Base-by-base conservation (phyloP, 1,284 basidiomycete species). In the Clitocybe nebularis region DNA sequence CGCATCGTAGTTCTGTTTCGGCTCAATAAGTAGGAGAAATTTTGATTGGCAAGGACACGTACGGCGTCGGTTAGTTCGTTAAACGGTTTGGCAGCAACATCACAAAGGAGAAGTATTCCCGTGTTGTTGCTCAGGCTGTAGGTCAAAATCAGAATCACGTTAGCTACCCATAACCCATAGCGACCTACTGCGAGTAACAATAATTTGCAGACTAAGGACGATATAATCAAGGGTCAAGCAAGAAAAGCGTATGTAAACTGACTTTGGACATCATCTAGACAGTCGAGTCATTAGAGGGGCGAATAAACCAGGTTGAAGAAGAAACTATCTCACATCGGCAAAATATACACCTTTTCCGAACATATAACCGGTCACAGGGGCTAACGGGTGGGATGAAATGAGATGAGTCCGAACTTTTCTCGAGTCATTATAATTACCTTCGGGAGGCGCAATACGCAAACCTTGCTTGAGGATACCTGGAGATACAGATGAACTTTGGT, bases 341-440 rank as follows among this genome's bases (percentile, higher is more conserved):
- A 82, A 79, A 56, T 83, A 83, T 20, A 81, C 75, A 32, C 80
- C 81, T 61, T 83, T 83, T 39, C 81, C 81, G 53, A 83, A 83
- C 80, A 81, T 81, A 55, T 81, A 81, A 40, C 74, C 75, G 48
- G 70, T 75, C 13, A 72, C 74, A 43, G 76, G 75, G 20, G 75
- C 75, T 74, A 41, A 3, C 36, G 17, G 4, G 13, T 3, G 23
- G 14, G n/a, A 4, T 35, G 24, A 40, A 3, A 25, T 7, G 26
- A 6, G 9, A 19, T 20, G 36, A 17, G 16, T 13, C 2, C 7
- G 16, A 30, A 22, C 5, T 14, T 4, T 29, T 10, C 13, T 32
- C 29, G 11, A 16, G 4, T 3, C 13, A 17, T 16, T 5, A 40
- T 23, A 16, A n/a, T 33, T 48, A 74, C 71, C 78, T 68, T 84